phyloP scores from a whole-genome alignment of 345 rosid species.

The Orychophragmus violaceus region DNA sequence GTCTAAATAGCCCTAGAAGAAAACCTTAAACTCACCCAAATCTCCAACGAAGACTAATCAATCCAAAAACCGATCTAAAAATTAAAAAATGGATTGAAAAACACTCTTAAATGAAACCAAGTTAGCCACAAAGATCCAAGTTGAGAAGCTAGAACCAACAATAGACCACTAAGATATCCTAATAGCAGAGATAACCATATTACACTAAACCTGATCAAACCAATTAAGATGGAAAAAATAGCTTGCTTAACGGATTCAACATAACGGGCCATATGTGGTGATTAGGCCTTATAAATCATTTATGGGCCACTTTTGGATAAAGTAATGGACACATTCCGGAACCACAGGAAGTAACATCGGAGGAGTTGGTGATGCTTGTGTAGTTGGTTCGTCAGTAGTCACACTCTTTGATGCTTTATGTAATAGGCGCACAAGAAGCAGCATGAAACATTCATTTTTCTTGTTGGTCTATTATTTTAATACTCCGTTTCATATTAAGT shows the following conservation, averaged over 20 bases:
- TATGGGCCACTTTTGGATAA: neutral
- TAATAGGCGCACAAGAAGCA: neutral
- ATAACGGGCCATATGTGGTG: neutral
- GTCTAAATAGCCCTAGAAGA: too few species aligned
- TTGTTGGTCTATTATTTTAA: neutral
- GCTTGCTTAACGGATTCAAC: neutral
- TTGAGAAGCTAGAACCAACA: too few species aligned
- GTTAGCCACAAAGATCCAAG: too few species aligned
- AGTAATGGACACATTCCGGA: neutral
- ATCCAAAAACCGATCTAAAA: too few species aligned
- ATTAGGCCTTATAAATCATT: neutral
- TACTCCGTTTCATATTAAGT: too few species aligned
- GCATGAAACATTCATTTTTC: conserved; percentile 13
- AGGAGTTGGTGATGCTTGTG: neutral
- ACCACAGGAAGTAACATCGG: conserved; percentile 11
- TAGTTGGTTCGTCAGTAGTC: conserved; percentile 6
- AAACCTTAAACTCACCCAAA: too few species aligned
- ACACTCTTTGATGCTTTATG: neutral
- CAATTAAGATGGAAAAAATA: neutral
- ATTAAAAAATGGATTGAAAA: too few species aligned
- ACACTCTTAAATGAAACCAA: too few species aligned
- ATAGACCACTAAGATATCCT: too few species aligned
- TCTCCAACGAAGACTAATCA: too few species aligned
- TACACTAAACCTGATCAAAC: too few species aligned
- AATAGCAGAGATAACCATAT: too few species aligned